phyloP scores from a whole-genome alignment of 331 rosid species.

The Malus hybrid region DNA sequence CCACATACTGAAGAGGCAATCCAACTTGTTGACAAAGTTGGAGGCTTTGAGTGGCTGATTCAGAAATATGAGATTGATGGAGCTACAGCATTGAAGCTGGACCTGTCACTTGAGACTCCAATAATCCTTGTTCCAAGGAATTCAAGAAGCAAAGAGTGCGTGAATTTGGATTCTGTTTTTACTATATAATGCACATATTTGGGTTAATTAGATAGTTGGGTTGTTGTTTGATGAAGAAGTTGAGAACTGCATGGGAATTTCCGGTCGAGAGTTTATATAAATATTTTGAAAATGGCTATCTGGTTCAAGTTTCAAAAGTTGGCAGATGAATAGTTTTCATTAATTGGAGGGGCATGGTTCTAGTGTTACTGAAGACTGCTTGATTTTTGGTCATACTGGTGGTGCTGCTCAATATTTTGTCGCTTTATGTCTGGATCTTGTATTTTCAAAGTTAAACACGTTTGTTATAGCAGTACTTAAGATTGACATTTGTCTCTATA shows the following conservation, averaged over 20 bases:
- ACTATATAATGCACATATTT: background rate
- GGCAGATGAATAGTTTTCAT: background rate
- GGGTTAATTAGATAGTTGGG: background rate
- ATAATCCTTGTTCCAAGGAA: conserved; percentile 81
- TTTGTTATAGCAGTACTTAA: background rate
- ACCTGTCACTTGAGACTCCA: conserved; percentile 95
- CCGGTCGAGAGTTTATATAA: background rate
- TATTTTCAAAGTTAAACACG: background rate
- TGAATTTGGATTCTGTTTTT: conserved; percentile 14
- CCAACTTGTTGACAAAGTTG: conserved; percentile 93
- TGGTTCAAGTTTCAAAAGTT: background rate
- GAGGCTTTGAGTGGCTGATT: conserved; percentile 95
- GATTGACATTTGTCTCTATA: background rate
- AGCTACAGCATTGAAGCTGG: conserved; percentile 81
- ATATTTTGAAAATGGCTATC: background rate
- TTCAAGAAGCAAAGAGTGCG: conserved; percentile 88
- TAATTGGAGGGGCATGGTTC: background rate
- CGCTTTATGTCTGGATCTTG: conserved; percentile 6
- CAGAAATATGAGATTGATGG: conserved; percentile 95
- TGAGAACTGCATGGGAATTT: background rate
- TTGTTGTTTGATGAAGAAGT: background rate
- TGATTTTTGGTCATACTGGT: background rate
- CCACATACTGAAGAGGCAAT: conserved; percentile 85
- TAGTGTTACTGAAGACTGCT: background rate
- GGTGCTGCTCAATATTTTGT: background rate